Conservation (phyloP, 2,329 filamentous ascomycete species). For the Emmonsiellopsis sp. region DNA sequence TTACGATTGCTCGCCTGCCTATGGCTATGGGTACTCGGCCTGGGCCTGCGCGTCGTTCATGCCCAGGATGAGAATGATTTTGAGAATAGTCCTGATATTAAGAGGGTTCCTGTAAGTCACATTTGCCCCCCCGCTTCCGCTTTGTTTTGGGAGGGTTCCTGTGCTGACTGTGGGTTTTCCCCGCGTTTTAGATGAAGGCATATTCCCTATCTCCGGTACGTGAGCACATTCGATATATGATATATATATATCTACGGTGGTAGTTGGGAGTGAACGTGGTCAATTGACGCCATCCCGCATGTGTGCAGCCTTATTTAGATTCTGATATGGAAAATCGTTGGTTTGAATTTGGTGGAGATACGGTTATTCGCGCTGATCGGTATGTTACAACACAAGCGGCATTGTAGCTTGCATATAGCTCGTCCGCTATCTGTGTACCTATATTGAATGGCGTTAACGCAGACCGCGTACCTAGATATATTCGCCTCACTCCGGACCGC, state of each 20-base stretch:
- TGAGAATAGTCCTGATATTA: constrained; percentile 48
- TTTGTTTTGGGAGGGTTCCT: not conserved
- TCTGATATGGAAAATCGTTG: constrained; percentile 97
- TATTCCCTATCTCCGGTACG: constrained; percentile 73
- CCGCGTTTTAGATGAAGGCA: constrained; percentile 60
- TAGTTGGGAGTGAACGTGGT: constrained; percentile 4
- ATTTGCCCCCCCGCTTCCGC: constrained; percentile 6
- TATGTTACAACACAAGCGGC: constrained; percentile 16
- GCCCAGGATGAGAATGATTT: constrained; percentile 25
- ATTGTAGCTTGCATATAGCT: not conserved
- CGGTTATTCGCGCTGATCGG: constrained; percentile 66
- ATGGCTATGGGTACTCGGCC: constrained; percentile 26
- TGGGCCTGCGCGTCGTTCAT: constrained; percentile 22
- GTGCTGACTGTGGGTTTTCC: constrained; percentile 11
- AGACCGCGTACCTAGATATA: constrained; percentile 53
- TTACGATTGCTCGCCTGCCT: constrained; percentile 8
- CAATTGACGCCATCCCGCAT: constrained; percentile 5
- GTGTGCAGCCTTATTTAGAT: constrained; percentile 78
- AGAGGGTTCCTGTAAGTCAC: constrained; percentile 55
- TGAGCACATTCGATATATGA: constrained; percentile 18
- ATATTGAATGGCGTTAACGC: constrained; percentile 10
- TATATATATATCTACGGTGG: not conserved
- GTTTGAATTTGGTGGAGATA: constrained; percentile 98
- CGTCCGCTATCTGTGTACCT: not conserved
- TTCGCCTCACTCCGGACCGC: constrained; percentile 83